Base-by-base conservation (phyloP, 164 flowering plant species). In the Platanus orientalis region DNA sequence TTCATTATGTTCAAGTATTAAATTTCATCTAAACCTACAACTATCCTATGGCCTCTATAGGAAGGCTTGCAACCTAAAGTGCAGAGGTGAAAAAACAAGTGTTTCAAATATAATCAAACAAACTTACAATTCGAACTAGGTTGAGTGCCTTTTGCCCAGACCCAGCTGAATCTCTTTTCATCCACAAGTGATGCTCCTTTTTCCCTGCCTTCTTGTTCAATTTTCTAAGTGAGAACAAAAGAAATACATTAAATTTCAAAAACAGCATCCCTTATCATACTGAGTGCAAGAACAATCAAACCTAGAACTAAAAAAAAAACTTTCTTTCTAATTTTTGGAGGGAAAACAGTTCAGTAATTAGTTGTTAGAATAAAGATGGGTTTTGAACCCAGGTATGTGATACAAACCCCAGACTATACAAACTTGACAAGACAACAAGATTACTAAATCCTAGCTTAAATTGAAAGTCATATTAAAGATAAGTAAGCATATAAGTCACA, bases 141-240 rank as follows among this genome's bases (percentile, higher is more conserved):
- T 81, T 76, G 51, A 86, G 78, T 49, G 98, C 96, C 69, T 94
- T 91, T 26, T 86, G 88, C 51, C 97, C 97, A 60, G 96, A 83
- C 30, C 81, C 83, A 73, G 89, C 79, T 57, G 95, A 87, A 65
- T 89, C 96, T 75, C 84, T 83, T 76, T 78, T 89, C 78, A 70
- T 81, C 98, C 97, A 94, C 54, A 89, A 70, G 65, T 91, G 97
- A 67, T 88, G 94, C 66, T 87, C 92, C 58, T 45, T 75, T 68
- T 69, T 80, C 30, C 78, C 74, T 7, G 60, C 11, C 59, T 76
- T 78, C 64, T 68, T 63, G 21, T 63, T 55, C 25, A 27, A 7
- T 60, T 69, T 76, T 72, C 78, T 77, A 66, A 60, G 57, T 54
- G 42, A 7, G 4, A 36, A 36, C 9, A 36, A 36, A 36, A 36